Conservation (phyloP, 345 rosid species). For the Psidium guajava region DNA sequence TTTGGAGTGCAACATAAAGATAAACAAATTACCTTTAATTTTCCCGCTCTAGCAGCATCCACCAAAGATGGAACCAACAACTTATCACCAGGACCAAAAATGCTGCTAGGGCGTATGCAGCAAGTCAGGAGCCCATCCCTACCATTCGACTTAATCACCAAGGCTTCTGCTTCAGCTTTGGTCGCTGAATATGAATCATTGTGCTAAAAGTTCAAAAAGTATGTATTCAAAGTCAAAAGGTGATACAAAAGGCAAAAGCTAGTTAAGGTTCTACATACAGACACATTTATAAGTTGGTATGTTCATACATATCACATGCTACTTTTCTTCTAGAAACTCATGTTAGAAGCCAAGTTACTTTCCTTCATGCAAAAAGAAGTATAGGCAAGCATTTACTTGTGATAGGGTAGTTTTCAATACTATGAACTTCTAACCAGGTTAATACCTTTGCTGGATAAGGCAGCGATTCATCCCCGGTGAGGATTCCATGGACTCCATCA, state of each 20-base stretch:
- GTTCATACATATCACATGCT: neutral
- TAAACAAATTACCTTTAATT: constrained; percentile 52
- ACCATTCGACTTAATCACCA: constrained; percentile 62
- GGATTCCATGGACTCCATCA: constrained; percentile 61
- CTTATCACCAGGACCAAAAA: constrained; percentile 94
- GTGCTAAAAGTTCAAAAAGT: constrained; percentile 37
- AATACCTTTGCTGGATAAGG: constrained; percentile 60
- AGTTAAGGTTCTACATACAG: neutral
- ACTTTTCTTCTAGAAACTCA: neutral
- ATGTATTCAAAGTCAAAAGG: neutral
- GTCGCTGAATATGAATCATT: constrained; percentile 84
- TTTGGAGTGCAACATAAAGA: neutral
- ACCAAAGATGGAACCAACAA: constrained; percentile 74
- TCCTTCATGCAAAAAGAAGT: neutral
- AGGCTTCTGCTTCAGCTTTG: constrained; percentile 80
- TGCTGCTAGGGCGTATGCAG: constrained; percentile 85
- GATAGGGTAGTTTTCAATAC: neutral
- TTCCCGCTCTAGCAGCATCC: constrained; percentile 80
- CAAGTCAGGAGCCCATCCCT: constrained; percentile 74
- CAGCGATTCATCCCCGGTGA: constrained; percentile 59
- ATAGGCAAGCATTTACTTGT: neutral
- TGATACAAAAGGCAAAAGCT: neutral
- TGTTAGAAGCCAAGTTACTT: neutral
- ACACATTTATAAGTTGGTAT: neutral
- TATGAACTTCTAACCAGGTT: neutral